Percentiles rank a stretch among this genome's conserved stretches.
These are phyloP conservation scores for Elaeis oleifera DNA, from an alignment of 202 grass and related monocot genomes.

Conservation along the genomic window DNA sequence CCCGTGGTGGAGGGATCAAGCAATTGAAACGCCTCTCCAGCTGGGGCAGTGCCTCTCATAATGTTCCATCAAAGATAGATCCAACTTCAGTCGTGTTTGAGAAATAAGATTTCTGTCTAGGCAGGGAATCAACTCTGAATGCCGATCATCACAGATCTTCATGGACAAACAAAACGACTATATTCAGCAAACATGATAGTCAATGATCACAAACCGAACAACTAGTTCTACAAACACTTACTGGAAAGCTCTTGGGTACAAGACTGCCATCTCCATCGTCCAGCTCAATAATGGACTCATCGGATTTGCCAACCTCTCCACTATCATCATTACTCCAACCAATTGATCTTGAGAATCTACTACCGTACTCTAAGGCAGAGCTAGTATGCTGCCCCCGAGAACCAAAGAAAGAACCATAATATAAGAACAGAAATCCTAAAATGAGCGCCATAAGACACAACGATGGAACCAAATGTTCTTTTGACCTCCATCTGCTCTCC, in stretches of 20 bases:
- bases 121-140: constrained; percentile 95
- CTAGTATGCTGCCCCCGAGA: constrained; percentile 45
- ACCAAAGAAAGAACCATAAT: constrained; percentile 51
- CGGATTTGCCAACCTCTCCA: constrained; percentile 34
- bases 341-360: constrained; percentile 53
- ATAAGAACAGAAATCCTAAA: constrained; percentile 79
- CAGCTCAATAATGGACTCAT: constrained; percentile 68
- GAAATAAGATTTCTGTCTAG: constrained; percentile 95
- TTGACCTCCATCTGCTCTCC: constrained; percentile 39
- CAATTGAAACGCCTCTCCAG: constrained; percentile 86
- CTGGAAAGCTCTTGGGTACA: constrained; percentile 70
- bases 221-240: constrained; percentile 30
- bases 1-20: constrained; percentile 73
- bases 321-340: constrained; percentile 62
- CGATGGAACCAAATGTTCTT: constrained; percentile 48
- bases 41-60: constrained; percentile 92
- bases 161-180: constrained; percentile 7
- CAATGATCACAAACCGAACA: constrained; percentile 5
- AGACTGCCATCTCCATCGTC: constrained; percentile 37
- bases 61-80: constrained; percentile 96
- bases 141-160: constrained; percentile 79
- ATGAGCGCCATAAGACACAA: constrained; percentile 48
- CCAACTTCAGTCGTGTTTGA: constrained; percentile 83
- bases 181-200: background rate
- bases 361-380: constrained; percentile 61